These are phyloP conservation scores for Auriscalpium microsporum DNA, from an alignment of 768 basidiomycete species.

Conservation along the genomic window DNA sequence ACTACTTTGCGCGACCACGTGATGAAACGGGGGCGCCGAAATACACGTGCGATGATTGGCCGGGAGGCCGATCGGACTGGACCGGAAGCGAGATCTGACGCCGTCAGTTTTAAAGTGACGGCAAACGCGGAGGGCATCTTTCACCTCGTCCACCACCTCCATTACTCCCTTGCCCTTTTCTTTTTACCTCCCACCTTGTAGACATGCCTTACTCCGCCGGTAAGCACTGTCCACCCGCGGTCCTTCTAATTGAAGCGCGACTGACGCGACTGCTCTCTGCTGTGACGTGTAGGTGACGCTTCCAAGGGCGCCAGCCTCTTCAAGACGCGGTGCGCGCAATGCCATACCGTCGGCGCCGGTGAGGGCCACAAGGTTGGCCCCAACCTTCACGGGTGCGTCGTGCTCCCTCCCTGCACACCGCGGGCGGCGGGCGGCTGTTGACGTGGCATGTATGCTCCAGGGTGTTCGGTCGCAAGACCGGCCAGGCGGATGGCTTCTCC, in stretches of 20 bases:
- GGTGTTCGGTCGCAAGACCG: constrained; percentile 79
- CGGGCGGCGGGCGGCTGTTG: constrained; percentile 2
- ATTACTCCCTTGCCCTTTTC: neutral
- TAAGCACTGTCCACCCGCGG: constrained; percentile 17
- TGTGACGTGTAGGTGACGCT: constrained; percentile 56
- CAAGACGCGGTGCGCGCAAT: constrained; percentile 93
- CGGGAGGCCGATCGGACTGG: neutral
- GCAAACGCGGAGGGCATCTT: neutral
- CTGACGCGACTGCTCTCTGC: neutral
- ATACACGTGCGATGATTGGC: neutral
- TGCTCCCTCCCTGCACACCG: neutral
- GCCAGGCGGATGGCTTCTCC: constrained; percentile 76
- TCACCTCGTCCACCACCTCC: neutral
- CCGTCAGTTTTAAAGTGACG: neutral
- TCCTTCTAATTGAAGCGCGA: neutral
- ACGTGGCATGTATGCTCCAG: constrained; percentile 27
- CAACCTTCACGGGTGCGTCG: constrained; percentile 81
- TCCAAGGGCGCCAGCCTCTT: constrained; percentile 89
- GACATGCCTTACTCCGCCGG: constrained; percentile 38
- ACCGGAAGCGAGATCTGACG: neutral
- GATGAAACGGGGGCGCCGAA: too few species aligned
- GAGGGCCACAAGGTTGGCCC: constrained; percentile 89
- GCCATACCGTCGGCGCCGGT: constrained; percentile 77
- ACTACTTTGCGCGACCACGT: too few species aligned
- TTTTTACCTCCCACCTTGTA: constrained; percentile 1